These are phyloP conservation scores for Neonectria neomacrospora DNA, from an alignment of 2,329 filamentous ascomycete species.

Conservation along the genomic window DNA sequence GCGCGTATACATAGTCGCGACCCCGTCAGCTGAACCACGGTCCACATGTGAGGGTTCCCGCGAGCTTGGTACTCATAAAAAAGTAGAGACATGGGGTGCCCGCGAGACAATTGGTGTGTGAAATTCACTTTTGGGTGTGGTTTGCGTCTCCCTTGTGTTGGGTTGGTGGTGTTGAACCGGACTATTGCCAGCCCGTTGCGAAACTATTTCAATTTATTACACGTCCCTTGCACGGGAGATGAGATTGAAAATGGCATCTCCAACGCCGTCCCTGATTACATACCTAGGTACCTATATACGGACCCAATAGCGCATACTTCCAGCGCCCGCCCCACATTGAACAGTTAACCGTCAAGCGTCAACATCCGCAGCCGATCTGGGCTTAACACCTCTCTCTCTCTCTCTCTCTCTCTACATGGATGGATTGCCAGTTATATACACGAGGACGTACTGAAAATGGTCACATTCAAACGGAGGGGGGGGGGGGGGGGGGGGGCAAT, in stretches of 20 bases:
- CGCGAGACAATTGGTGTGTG: neutral
- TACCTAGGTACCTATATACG: no score
- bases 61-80: neutral
- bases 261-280: no score
- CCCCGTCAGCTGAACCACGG: neutral
- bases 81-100: neutral
- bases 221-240: neutral
- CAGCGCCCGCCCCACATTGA: no score
- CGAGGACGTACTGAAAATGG: no score
- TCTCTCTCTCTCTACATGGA: no score
- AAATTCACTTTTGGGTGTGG: neutral
- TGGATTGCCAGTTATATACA: no score
- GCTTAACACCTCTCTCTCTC: no score
- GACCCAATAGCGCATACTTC: no score
- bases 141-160: constrained; percentile 1
- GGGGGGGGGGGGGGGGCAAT: no score
- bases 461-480: no score
- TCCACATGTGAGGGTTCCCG: neutral
- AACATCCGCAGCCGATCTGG: no score
- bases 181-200: neutral
- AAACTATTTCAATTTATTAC: neutral
- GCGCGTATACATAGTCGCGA: constrained; percentile 21
- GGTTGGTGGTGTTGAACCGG: neutral
- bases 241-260: neutral
- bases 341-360: no score